These are phyloP conservation scores for Cladosporium halotolerans DNA, from an alignment of 2,329 filamentous ascomycete species.

Conservation along the genomic window DNA sequence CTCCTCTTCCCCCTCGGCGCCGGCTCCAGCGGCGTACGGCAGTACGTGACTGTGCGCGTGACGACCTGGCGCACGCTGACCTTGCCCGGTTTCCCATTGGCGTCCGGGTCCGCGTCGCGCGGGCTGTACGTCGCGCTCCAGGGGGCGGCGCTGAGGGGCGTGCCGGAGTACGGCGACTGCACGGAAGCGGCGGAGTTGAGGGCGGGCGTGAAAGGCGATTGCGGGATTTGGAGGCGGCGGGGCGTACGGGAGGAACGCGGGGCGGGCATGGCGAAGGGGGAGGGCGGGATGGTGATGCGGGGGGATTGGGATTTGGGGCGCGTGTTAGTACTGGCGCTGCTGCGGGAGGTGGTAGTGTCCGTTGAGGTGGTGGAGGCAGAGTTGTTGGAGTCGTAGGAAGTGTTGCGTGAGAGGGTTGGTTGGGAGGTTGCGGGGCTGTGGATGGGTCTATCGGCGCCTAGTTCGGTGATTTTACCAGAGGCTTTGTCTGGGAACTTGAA, in stretches of 20 bases:
- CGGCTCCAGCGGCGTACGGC: constrained; percentile 65
- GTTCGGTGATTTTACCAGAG: constrained; percentile 21
- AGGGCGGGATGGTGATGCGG: constrained; percentile 39
- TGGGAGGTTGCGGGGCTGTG: constrained; percentile 26
- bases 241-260: constrained; percentile 54
- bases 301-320: constrained; percentile 29
- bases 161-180: constrained; percentile 65
- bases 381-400: constrained; percentile 27
- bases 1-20: constrained; percentile 90
- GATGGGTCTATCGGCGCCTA: constrained; percentile 30
- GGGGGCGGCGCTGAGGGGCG: constrained; percentile 29
- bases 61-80: constrained; percentile 80
- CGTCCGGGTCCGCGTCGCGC: constrained; percentile 55
- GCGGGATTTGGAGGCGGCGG: constrained; percentile 68
- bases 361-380: constrained; percentile 15
- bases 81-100: constrained; percentile 34
- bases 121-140: constrained; percentile 51
- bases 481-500: constrained; percentile 43
- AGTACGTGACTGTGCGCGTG: constrained; percentile 90
- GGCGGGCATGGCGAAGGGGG: constrained; percentile 44
- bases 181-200: constrained; percentile 41
- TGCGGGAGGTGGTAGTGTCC: constrained; percentile 16
- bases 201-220: constrained; percentile 63
- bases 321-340: constrained; percentile 14
- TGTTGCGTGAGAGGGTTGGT: constrained; percentile 30